These are phyloP conservation scores for sweet orange (Citrus sinensis) DNA, from an alignment of 345 rosid species.

Conservation along the genomic window DNA sequence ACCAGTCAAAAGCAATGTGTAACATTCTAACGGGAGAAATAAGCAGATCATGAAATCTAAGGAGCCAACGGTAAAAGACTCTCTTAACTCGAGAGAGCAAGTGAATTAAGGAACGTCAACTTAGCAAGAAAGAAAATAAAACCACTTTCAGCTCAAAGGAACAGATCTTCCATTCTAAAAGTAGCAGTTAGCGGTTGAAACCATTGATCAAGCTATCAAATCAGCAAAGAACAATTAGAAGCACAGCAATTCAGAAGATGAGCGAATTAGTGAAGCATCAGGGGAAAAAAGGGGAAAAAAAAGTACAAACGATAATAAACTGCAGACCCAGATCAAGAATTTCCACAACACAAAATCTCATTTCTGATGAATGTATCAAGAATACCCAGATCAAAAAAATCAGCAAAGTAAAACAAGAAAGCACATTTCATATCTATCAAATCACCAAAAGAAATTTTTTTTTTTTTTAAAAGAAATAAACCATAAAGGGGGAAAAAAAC, in stretches of 20 bases:
- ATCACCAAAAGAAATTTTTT: background rate
- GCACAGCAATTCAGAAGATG: background rate
- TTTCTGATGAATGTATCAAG: background rate
- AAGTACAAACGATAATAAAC: background rate
- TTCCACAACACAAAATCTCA: background rate
- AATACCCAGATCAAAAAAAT: background rate
- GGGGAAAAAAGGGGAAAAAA: too few species aligned
- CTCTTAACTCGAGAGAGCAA: background rate
- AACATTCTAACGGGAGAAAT: too few species aligned
- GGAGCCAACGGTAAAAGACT: background rate
- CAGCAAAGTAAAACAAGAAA: background rate
- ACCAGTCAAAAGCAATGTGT: slow-evolving; percentile 4
- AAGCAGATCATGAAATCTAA: slow-evolving; percentile 1
- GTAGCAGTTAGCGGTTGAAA: background rate
- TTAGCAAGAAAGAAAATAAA: background rate
- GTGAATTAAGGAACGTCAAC: background rate
- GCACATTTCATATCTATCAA: background rate
- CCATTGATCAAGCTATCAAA: background rate
- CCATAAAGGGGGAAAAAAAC: background rate
- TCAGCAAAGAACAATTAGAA: background rate
- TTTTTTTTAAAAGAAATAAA: background rate
- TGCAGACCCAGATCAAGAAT: slow-evolving; percentile 1
- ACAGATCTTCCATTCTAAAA: slow-evolving; percentile 1
- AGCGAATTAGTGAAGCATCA: background rate
- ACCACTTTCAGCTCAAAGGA: background rate